A percentile compares a stretch with the other conserved stretches of the same genome.
phyloP scores from a whole-genome alignment of 371 early-diverging fungal species.

The Mortierella sp. region DNA sequence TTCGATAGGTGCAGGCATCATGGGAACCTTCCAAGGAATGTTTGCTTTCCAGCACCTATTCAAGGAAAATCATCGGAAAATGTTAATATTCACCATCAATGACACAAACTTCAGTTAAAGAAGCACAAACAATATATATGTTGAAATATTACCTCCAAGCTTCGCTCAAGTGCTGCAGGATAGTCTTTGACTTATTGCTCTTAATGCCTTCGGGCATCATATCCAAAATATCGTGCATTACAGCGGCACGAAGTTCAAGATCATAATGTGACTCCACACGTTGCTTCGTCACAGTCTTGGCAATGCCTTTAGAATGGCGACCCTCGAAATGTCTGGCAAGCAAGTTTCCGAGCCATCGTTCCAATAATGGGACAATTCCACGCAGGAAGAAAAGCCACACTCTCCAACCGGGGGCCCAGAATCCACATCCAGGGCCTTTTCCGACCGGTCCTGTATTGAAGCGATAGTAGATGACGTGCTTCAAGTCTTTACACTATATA shows the following conservation, averaged over 20 bases:
- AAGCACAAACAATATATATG: background rate
- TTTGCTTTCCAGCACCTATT: conserved; percentile 96
- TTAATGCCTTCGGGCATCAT: conserved; percentile 99
- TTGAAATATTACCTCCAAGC: conserved; percentile 83
- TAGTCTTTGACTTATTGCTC: conserved; percentile 95
- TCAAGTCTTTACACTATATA: conserved; percentile 87
- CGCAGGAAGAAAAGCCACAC: conserved; percentile 99
- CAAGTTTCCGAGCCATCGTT: conserved; percentile 98
- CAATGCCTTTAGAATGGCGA: conserved; percentile 96
- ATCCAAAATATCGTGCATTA: conserved; percentile 97
- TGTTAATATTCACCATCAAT: conserved; percentile 5
- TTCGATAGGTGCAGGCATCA: conserved; percentile 97
- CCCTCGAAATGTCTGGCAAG: conserved; percentile 99
- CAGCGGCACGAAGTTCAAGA: conserved; percentile 96
- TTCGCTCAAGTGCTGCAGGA: conserved; percentile 97
- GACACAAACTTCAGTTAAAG: background rate
- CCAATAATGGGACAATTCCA: conserved; percentile 97
- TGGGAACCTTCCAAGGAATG: conserved; percentile 99
- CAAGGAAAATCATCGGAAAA: background rate
- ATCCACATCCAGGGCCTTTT: conserved; percentile 97
- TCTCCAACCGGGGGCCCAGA: conserved; percentile 99
- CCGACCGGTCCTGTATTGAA: conserved; percentile 98
- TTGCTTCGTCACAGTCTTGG: conserved; percentile 99
- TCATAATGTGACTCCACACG: conserved; percentile 99
- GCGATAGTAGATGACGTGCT: conserved; percentile 93